Conservation (phyloP, 2,329 filamentous ascomycete genomes). For the Pseudogymnoascus sp. region DNA sequence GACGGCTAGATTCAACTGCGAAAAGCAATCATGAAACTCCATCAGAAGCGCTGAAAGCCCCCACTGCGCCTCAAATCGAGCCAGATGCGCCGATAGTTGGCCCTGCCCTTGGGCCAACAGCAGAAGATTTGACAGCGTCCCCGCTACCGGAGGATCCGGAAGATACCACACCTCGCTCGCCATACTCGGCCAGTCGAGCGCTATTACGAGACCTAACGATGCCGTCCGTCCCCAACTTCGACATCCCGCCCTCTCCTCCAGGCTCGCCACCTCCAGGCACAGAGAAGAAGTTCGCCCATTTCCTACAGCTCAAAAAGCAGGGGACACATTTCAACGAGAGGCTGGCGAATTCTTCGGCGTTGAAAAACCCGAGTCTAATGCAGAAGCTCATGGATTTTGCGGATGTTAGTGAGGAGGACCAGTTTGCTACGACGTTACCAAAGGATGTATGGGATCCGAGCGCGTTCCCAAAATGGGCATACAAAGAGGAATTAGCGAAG, state of each 20-base stretch:
- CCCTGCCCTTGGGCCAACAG: slow-evolving; percentile 23
- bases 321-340: slow-evolving; percentile 73
- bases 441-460: slow-evolving; percentile 50
- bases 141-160: slow-evolving; percentile 22
- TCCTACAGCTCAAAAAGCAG: slow-evolving; percentile 68
- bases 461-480: slow-evolving; percentile 48
- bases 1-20: slow-evolving; percentile 1
- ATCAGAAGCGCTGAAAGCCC: background rate
- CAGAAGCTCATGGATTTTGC: slow-evolving; percentile 67
- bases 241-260: slow-evolving; percentile 67
- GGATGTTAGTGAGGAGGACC: slow-evolving; percentile 44
- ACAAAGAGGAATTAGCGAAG: slow-evolving; percentile 39
- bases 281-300: slow-evolving; percentile 63
- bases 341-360: slow-evolving; percentile 55
- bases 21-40: background rate
- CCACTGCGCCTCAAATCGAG: slow-evolving; percentile 5
- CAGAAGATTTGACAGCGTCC: slow-evolving; percentile 14
- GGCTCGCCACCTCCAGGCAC: slow-evolving; percentile 46
- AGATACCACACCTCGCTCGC: slow-evolving; percentile 38
- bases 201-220: slow-evolving; percentile 65
- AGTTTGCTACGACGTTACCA: slow-evolving; percentile 58
- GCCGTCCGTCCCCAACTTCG: slow-evolving; percentile 61
- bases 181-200: slow-evolving; percentile 58
- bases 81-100: slow-evolving; percentile 22
- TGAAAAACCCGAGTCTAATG: slow-evolving; percentile 64